Base-by-base conservation (phyloP, 2,329 filamentous ascomycete genomes). In the Aspergillus terreus region DNA sequence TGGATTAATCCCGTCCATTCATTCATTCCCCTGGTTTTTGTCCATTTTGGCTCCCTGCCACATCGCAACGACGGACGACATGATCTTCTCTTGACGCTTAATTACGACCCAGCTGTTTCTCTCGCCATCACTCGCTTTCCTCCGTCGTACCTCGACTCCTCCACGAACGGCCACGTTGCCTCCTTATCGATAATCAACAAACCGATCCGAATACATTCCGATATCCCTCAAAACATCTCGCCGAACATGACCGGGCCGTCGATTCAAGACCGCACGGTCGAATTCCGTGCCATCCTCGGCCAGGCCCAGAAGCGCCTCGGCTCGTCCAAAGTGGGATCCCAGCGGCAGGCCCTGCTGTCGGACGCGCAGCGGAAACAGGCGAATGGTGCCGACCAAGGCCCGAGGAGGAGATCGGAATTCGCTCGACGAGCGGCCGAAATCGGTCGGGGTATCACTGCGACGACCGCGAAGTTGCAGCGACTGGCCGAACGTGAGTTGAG, bases 391-490 rank as follows among this genome's bases (percentile, higher is more conserved):
- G 78, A 82, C 14, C 35, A 38, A 19, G 78, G 68, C 53, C 71
- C 67, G 51, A 78, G 75, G 50, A 76, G 79, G 58, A 82, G 90
- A 61, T 95, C 90, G 55, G 94, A 97, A 65, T 99, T 99, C 74
- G 94, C 94, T 63, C 84, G 91, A 63, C 87, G 87, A 68, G 94
- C 94, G 6, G 90, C 90, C 40, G 88, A 94, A 61, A 96, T 99
- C 65, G 94, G 92, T 49, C 82, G 90, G 62, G 91, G 91, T 30
- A 97, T 99, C 59, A 88, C 87, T 11, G 87, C 82, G 51, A 97
- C 94, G 6, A 96, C 96, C 85, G 91, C 85, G 50, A 99, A 97
- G 74, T 76, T 99, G 64, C 90, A 97, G 75, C 90, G 95, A 71
- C 77, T 99, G 58, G 92, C 92, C 54, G 89, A 96, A 71, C 77